phyloP scores from a whole-genome alignment of 2,329 filamentous ascomycete genomes.

The Xylariaceae sp. region DNA sequence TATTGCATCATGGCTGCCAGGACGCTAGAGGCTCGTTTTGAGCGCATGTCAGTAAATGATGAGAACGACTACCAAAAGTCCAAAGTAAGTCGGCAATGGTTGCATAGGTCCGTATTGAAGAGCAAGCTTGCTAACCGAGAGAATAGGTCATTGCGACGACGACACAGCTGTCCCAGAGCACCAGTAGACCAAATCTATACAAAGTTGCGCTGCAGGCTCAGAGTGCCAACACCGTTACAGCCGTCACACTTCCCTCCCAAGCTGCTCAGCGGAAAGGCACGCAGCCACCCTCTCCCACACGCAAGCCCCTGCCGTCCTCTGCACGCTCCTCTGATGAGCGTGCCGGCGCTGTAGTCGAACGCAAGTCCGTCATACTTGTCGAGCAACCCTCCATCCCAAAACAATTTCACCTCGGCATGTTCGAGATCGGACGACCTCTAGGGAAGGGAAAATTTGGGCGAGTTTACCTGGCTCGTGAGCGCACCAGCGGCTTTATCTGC shows the following conservation, averaged over 20 bases:
- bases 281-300: conserved; percentile 45
- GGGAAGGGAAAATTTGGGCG: conserved; percentile 86
- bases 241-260: conserved; percentile 66
- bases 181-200: conserved; percentile 73
- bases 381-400: conserved; percentile 55
- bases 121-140: conserved; percentile 27
- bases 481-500: conserved; percentile 75
- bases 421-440: conserved; percentile 82
- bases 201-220: conserved; percentile 81
- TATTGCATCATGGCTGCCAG: conserved; percentile 73
- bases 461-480: conserved; percentile 80
- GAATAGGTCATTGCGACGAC: conserved; percentile 41
- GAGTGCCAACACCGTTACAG: conserved; percentile 58
- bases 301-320: conserved; percentile 44
- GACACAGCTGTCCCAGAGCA: conserved; percentile 44
- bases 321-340: conserved; percentile 43
- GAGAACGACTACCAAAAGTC: conserved; percentile 80
- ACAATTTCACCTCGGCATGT: conserved; percentile 86
- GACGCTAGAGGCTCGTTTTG: conserved; percentile 79
- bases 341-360: conserved; percentile 40
- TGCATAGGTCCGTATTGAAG: conserved; percentile 16
- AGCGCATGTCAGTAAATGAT: conserved; percentile 84
- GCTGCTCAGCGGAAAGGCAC: conserved; percentile 49
- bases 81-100: conserved; percentile 56
- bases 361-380: conserved; percentile 47